Percentiles rank a stretch among this genome's conserved stretches.
Evolutionary conservation across 148 eudicot species (phyloP).

Genomic region (Chenopodium suecicum): DNA sequence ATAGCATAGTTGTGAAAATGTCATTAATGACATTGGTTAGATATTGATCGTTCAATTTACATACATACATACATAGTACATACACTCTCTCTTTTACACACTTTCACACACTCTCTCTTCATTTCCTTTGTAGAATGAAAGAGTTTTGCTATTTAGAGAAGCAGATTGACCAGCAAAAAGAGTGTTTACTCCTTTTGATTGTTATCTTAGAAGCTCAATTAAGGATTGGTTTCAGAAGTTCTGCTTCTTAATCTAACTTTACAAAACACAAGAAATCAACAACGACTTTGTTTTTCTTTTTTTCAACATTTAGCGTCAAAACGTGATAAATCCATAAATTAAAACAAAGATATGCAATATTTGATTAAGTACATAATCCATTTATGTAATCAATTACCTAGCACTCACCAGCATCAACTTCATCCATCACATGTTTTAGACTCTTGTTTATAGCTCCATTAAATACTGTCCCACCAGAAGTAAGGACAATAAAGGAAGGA

Average conservation of each 20-base stretch:
- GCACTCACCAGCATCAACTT: constrained; percentile 76
- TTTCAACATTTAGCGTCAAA: not conserved
- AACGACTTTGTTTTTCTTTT: too few species aligned
- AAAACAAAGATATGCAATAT: not conserved
- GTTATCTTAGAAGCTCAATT: not conserved
- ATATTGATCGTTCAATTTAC: too few species aligned
- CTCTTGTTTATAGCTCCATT: constrained; percentile 54
- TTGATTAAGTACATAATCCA: not conserved
- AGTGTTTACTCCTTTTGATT: not conserved
- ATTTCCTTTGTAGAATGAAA: not conserved
- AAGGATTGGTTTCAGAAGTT: not conserved
- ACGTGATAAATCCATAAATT: constrained; percentile 6
- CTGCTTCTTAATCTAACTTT: not conserved
- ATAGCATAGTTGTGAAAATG: too few species aligned
- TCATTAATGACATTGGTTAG: too few species aligned
- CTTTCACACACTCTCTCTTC: too few species aligned
- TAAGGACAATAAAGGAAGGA: constrained; percentile 55
- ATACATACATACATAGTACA: too few species aligned
- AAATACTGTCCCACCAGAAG: constrained; percentile 51
- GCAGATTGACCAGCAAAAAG: not conserved
- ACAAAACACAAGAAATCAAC: not conserved
- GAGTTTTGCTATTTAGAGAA: not conserved
- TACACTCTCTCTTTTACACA: too few species aligned
- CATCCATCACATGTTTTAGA: constrained; percentile 51
- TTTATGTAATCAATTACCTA: not conserved